Conservation (phyloP, 371 early-diverging fungal genomes). For the Massospora cicadina region DNA sequence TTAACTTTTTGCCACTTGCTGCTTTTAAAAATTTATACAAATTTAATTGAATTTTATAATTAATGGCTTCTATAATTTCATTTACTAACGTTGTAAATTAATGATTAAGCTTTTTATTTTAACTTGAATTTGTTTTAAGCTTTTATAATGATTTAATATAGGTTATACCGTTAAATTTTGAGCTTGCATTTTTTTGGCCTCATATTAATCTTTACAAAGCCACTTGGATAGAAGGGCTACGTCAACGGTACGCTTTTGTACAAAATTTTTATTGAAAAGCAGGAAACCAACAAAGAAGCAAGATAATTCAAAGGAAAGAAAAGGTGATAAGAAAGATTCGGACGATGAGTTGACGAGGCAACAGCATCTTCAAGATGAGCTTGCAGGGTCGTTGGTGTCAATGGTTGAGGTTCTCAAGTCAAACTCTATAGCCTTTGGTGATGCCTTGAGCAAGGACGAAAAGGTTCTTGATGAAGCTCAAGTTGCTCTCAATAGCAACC, state of each 20-base stretch:
- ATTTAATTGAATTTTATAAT: no score
- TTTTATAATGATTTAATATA: no score
- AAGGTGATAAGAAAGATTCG: no score
- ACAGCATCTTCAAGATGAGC: slow-evolving; percentile 10
- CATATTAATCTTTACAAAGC: neutral
- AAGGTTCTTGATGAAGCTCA: slow-evolving; percentile 9
- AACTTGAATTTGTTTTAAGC: no score
- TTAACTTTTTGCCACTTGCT: no score
- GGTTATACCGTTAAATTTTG: no score
- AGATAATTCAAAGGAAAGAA: neutral
- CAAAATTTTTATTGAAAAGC: neutral
- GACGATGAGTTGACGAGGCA: neutral
- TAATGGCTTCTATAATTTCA: no score
- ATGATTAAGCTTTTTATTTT: no score
- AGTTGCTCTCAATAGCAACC: neutral
- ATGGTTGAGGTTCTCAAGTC: slow-evolving; percentile 13
- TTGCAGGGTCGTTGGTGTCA: slow-evolving; percentile 11
- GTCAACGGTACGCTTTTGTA: neutral
- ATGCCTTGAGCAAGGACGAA: slow-evolving; percentile 12
- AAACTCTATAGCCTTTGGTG: slow-evolving; percentile 13
- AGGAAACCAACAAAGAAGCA: neutral
- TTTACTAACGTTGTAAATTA: no score
- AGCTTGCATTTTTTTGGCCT: no score
- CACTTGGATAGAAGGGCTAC: neutral
- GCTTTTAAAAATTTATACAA: no score